Base-by-base conservation (phyloP, 805 yeast species). In the Pichia exigua region DNA sequence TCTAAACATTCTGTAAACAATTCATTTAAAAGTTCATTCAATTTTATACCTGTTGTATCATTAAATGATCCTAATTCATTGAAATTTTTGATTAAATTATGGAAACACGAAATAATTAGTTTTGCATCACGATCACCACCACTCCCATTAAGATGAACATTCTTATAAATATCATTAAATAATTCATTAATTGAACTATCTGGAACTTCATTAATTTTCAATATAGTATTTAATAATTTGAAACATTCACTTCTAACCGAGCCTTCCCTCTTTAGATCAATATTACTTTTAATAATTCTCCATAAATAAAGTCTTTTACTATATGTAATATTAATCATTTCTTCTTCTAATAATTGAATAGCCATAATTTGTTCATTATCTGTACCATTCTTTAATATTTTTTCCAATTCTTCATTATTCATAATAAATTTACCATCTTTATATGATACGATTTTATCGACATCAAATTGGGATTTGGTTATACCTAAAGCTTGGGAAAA, bases 251-350 rank as follows among this genome's bases (percentile, higher is more conserved):
- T 66, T 27, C 83, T 67, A 4, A 72, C 64, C 18, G 66, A 70
- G 1, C 63, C 51, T 21, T 59, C 60, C 32, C 60, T 63, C 3
- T 64, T 62, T 0, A 68, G 62, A 8, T 69, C 69, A 47, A 86
- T 72, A 63, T 83, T 65, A 47, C 75, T 78, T 53, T 77, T 70
- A 0, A 85, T 83, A 48, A 81, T 67, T 63, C 83, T 80, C 96
- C 96, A 88, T 1, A 87, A 73, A 55, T 85, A 90, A 0, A 87
- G 82, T 4, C 87, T 73, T 2, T 85, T 76, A 0, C 83, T 73
- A 2, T 81, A 74, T 3, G 82, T 70, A 47, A 73, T 74, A 46
- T 73, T 76, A 22, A 74, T 74, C 2, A 87, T 65, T 3, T 79
- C 70, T 2, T 73, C 73, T 8, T 77, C 67, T 42, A 88, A 65